Evolutionary conservation across 257 asterid species (phyloP).

Genomic region (Euphrasia confusa): DNA sequence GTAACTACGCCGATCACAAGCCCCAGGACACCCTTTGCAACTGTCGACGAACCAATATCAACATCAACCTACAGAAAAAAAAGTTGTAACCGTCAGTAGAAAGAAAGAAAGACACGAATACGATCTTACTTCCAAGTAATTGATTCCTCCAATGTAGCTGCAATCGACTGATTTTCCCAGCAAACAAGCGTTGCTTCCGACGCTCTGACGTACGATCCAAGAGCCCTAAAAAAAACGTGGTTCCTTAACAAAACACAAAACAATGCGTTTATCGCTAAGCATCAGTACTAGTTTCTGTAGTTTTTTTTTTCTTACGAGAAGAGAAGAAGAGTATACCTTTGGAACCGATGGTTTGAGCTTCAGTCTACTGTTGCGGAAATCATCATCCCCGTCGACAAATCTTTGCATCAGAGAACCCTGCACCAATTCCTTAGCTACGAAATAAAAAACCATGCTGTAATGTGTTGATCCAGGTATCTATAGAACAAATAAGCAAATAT

Average conservation of each 20-base stretch:
- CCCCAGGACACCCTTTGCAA: slow-evolving; percentile 94
- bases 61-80: slow-evolving; percentile 27
- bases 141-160: slow-evolving; percentile 71
- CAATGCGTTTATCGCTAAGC: too few species aligned
- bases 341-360: slow-evolving; percentile 98
- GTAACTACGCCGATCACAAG: slow-evolving; percentile 88
- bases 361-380: slow-evolving; percentile 84
- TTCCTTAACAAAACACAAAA: too few species aligned
- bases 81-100: background rate
- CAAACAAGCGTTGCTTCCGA: slow-evolving; percentile 54
- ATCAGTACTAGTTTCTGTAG: slow-evolving; percentile 1
- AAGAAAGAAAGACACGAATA: background rate
- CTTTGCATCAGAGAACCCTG: slow-evolving; percentile 83
- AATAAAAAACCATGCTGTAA: slow-evolving; percentile 93
- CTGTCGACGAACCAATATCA: slow-evolving; percentile 93
- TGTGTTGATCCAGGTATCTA: slow-evolving; percentile 93
- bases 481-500: slow-evolving; percentile 17
- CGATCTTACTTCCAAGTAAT: slow-evolving; percentile 73
- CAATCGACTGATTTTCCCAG: slow-evolving; percentile 91
- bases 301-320: too few species aligned
- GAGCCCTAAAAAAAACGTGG: slow-evolving; percentile 48
- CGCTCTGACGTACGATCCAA: slow-evolving; percentile 99
- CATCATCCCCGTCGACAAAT: slow-evolving; percentile 93
- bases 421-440: slow-evolving; percentile 50
- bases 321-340: slow-evolving; percentile 45